phyloP scores from a whole-genome alignment of 768 basidiomycete genomes.

The Mycena latifolia region DNA sequence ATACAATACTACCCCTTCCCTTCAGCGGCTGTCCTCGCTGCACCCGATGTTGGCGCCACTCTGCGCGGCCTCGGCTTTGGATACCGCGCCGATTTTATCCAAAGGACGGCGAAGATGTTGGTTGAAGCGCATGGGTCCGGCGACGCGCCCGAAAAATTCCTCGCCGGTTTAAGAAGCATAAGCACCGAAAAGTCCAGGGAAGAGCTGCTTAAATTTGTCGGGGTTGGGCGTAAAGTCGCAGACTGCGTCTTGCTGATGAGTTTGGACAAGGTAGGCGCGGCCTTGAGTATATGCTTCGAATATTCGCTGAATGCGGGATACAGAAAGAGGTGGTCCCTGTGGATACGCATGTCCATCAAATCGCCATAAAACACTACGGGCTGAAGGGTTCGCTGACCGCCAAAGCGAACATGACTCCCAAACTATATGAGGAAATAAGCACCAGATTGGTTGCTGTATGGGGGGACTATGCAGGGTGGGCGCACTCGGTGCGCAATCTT shows the following conservation, averaged over 20 bases:
- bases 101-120: constrained; percentile 84
- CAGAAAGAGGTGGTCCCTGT: constrained; percentile 92
- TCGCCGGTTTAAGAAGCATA: constrained; percentile 62
- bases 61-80: constrained; percentile 93
- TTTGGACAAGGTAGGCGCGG: constrained; percentile 77
- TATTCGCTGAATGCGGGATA: constrained; percentile 5
- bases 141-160: constrained; percentile 73
- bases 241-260: constrained; percentile 96
- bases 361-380: constrained; percentile 84
- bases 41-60: constrained; percentile 65
- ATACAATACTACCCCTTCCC: constrained; percentile 86
- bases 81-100: constrained; percentile 93
- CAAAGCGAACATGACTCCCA: constrained; percentile 78
- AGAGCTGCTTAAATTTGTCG: constrained; percentile 84
- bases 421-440: constrained; percentile 81
- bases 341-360: constrained; percentile 95
- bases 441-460: constrained; percentile 71
- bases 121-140: constrained; percentile 62
- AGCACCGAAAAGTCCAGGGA: constrained; percentile 73
- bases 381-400: constrained; percentile 58
- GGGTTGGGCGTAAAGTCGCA: constrained; percentile 97
- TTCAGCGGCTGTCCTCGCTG: constrained; percentile 73
- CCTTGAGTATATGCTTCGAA: background rate
- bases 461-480: constrained; percentile 93
- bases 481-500: constrained; percentile 73